Percentiles rank a stretch among this genome's conserved stretches.
Evolutionary conservation across 2,329 filamentous ascomycete genomes (phyloP).

Genomic region (Fusarium sp.): DNA sequence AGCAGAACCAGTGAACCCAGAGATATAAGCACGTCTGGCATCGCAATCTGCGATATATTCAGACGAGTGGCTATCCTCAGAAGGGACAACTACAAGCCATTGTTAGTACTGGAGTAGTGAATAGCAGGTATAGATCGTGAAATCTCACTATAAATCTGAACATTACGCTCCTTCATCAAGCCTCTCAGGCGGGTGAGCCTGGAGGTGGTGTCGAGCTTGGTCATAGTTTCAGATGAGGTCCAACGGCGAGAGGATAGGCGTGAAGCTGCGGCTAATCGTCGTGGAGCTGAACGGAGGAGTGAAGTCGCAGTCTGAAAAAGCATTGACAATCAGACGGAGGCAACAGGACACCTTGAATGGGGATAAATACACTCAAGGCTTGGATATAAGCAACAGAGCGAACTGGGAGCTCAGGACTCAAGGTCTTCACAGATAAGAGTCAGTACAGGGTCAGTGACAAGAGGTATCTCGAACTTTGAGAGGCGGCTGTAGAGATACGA

Average conservation of each 20-base stretch:
- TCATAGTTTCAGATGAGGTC: conserved; percentile 43
- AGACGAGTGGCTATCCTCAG: conserved; percentile 96
- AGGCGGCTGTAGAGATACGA: not conserved
- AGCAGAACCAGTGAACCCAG: conserved; percentile 93
- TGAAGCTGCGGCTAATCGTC: conserved; percentile 17
- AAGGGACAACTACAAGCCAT: conserved; percentile 78
- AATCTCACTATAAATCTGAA: conserved; percentile 91
- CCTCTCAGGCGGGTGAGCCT: conserved; percentile 80
- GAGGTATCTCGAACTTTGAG: not conserved
- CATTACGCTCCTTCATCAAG: conserved; percentile 85
- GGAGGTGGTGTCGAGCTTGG: conserved; percentile 75
- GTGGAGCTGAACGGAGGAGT: conserved; percentile 34
- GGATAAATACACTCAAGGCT: conserved; percentile 11
- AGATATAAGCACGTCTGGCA: conserved; percentile 88
- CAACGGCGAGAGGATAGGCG: conserved; percentile 19
- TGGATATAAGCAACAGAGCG: not conserved
- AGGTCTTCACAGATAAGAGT: conserved; percentile 2
- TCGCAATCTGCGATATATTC: conserved; percentile 99
- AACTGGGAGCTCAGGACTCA: not conserved
- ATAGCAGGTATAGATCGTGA: not conserved
- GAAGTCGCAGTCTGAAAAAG: conserved; percentile 36
- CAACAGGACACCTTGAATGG: conserved; percentile 16
- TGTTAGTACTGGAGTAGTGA: conserved; percentile 3
- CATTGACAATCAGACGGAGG: conserved; percentile 38
- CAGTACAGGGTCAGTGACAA: not conserved